These are phyloP conservation scores for Rhytidhysteron rufulum DNA, from an alignment of 2,329 filamentous ascomycete genomes.

Conservation along the genomic window DNA sequence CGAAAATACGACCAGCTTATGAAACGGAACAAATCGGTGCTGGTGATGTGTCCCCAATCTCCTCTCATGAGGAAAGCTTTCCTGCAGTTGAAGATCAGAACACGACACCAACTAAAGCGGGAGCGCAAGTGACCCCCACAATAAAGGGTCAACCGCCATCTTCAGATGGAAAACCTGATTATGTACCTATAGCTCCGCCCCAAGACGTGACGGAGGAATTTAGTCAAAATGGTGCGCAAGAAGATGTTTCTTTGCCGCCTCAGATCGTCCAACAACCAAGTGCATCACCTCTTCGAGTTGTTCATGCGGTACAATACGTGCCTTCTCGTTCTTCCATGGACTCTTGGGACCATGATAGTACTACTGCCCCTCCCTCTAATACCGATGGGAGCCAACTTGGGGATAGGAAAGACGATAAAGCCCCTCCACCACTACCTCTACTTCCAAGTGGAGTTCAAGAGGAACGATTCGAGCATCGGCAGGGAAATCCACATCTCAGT, in stretches of 20 bases:
- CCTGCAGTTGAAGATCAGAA: slow-evolving; percentile 6
- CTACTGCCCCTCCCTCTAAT: slow-evolving; percentile 19
- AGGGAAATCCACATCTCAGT: background rate
- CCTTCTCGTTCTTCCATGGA: slow-evolving; percentile 26
- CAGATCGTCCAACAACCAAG: slow-evolving; percentile 11
- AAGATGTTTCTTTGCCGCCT: background rate
- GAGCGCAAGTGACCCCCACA: background rate
- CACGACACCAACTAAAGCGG: slow-evolving; percentile 11
- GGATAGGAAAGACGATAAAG: slow-evolving; percentile 23
- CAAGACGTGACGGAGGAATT: background rate
- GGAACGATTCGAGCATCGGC: background rate
- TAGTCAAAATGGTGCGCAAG: background rate
- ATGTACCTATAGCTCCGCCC: background rate
- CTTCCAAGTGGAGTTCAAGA: slow-evolving; percentile 16
- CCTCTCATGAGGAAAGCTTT: slow-evolving; percentile 7
- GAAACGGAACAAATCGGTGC: slow-evolving; percentile 20
- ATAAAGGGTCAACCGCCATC: background rate
- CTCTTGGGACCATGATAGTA: slow-evolving; percentile 28
- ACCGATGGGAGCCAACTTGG: slow-evolving; percentile 19
- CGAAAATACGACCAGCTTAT: slow-evolving; percentile 12
- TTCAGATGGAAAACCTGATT: background rate
- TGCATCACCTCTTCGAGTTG: slow-evolving; percentile 22
- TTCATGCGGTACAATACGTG: slow-evolving; percentile 29
- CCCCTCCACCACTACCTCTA: slow-evolving; percentile 25
- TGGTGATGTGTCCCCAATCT: slow-evolving; percentile 24